These are phyloP conservation scores for Lachnellula hyalina DNA, from an alignment of 2,329 filamentous ascomycete species.

Conservation along the genomic window DNA sequence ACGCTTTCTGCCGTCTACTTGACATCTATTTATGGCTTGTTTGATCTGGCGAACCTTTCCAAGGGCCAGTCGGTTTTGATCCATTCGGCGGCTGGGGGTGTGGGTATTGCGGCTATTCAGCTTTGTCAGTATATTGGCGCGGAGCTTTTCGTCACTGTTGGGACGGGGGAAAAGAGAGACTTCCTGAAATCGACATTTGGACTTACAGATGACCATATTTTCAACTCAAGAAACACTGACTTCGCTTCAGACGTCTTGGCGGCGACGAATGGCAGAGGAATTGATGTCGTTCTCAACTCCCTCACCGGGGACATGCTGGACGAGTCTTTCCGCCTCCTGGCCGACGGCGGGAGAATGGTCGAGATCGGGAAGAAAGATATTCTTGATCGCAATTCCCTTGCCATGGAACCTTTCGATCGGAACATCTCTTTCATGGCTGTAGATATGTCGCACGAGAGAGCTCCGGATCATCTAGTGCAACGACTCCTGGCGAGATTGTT, in stretches of 20 bases:
- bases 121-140: not conserved
- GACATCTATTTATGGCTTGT: slow-evolving; percentile 15
- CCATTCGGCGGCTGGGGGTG: slow-evolving; percentile 26
- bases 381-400: slow-evolving; percentile 8
- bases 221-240: slow-evolving; percentile 28
- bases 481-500: slow-evolving; percentile 6
- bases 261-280: slow-evolving; percentile 19
- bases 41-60: slow-evolving; percentile 25
- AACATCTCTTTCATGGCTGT: slow-evolving; percentile 18
- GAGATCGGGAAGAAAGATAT: slow-evolving; percentile 21
- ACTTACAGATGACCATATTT: slow-evolving; percentile 35
- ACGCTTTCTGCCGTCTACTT: slow-evolving; percentile 15
- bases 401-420: slow-evolving; percentile 16
- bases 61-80: slow-evolving; percentile 28
- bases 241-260: slow-evolving; percentile 21
- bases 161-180: slow-evolving; percentile 11
- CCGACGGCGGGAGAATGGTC: slow-evolving; percentile 29
- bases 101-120: slow-evolving; percentile 30
- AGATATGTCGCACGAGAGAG: slow-evolving; percentile 13
- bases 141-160: slow-evolving; percentile 36
- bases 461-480: slow-evolving; percentile 1
- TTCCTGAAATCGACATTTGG: slow-evolving; percentile 25
- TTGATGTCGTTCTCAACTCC: slow-evolving; percentile 32
- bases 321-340: slow-evolving; percentile 31
- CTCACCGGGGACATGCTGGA: slow-evolving; percentile 24